Base-by-base conservation (phyloP, 352 stramenopile genomes). In the Peronosclerospora sorghi region DNA sequence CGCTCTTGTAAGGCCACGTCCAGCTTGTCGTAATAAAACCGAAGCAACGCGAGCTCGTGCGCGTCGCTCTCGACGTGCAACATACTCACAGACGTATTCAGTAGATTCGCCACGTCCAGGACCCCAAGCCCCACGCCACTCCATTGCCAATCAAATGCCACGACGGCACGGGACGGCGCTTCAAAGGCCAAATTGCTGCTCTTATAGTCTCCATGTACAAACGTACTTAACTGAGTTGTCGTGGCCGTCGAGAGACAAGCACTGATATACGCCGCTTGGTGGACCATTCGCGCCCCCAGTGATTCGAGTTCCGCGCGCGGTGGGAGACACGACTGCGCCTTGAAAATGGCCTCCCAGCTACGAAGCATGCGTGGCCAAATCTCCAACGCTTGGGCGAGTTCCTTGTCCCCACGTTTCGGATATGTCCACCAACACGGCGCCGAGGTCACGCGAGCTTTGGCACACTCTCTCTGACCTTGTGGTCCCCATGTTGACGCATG, bases 71-170 rank as follows among this genome's bases (percentile, higher is more conserved):
- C 10, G 6, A 83, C 45, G 5, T 66, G 59, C n/a, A 65, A 62
- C n/a, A 81, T 70, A 21, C 36, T 56, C 27, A 79, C 68, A 0
- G 71, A 86, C 8, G 73, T 86, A 52, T 73, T 81, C 35, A 86
- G 54, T 15, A 86, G 32, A 37, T 83, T 81, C 19, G 73, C 70
- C 17, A 86, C 71, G 45, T 86, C 73, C 35, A 80, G 49, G 9
- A 52, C 73, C 3, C 71, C 73, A 6, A 83, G 56, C n/a, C 64
- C 73, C 15, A 81, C 38, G 2, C 73, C 73, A 10, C 50, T 65
- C 73, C 73, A 86, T 41, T 86, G 71, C 73, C 73, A 86, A 50
- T 86, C 73, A 32, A 86, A 86, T 4, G 71, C 73, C 41, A 78
- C 62, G 10, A 73, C 71, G 12, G 66, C 40, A 4, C 62, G 55